Base-by-base conservation (phyloP, 73 alveolate species). In the Blepharisma stoltei region DNA sequence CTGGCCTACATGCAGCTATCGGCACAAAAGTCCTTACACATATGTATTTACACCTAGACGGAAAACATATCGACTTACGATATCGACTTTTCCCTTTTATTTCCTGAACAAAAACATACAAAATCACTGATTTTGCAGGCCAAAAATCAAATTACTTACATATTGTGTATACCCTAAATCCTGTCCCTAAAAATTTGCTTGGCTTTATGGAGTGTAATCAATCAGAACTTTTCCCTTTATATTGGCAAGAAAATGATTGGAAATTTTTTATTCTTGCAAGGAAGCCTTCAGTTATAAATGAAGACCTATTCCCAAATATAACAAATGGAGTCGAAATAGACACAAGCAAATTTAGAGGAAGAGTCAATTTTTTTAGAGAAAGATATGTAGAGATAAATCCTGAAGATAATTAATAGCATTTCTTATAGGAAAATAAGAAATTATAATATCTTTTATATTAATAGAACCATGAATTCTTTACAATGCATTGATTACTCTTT, bases 61-160 rank as follows among this genome's bases (percentile, higher is more conserved):
- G 73, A 20, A 25, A 60, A 11, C 2, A 0, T 14, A 5, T 60
- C 0, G 73, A 60, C 37, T 4, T 60, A 60, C 18, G 11, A 18
- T 60, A 60, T 60, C 45, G 48, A 25, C 0, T 60, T 20, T 25
- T 60, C 46, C 14, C 14, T 60, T 60, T 14, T 5, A 9, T 25
- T 60, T 8, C 14, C 11, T 14, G 73, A 4, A 60, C 48, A 20
- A 25, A 60, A 25, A 60, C 45, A 18, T 38, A 60, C 23, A 14
- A 60, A 60, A 60, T 60, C 11, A 60, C 48, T 60, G 73, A 60
- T 14, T 60, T 60, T 60, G 18, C n/a, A 60, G 45, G 23, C 0
- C 73, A 60, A 60, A 14, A 9, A 18, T 9, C 11, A 25, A 14
- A n/a, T 60, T 25, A 8, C 2, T 25, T 60, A 9, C 14, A 14